Conservation (phyloP, 1,284 basidiomycete species). For the Cryptococcus deneoformans region DNA sequence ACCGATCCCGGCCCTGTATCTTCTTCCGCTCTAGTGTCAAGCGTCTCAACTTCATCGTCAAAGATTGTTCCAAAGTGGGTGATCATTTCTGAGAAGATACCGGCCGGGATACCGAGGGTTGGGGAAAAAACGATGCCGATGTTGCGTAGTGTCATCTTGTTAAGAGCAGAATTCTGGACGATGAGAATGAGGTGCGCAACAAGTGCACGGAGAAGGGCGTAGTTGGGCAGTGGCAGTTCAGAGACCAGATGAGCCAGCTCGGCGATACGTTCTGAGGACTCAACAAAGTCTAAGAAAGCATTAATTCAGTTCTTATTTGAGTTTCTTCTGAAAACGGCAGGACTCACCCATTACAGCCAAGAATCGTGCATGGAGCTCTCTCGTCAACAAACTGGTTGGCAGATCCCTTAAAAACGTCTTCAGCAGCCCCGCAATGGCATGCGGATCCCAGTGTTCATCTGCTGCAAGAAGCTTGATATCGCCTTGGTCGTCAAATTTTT, state of each 20-base stretch:
- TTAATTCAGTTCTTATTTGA: constrained; percentile 6
- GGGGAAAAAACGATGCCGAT: constrained; percentile 98
- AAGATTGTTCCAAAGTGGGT: constrained; percentile 87
- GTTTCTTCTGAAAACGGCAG: not conserved
- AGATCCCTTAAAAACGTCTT: constrained; percentile 88
- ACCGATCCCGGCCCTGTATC: not conserved
- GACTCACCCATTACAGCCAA: constrained; percentile 82
- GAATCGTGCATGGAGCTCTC: constrained; percentile 82
- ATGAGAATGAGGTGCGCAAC: constrained; percentile 96
- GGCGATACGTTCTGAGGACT: constrained; percentile 79
- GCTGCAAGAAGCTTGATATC: constrained; percentile 81
- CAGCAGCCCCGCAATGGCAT: constrained; percentile 88
- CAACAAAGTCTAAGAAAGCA: constrained; percentile 66
- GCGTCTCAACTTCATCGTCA: constrained; percentile 52
- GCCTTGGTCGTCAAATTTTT: constrained; percentile 92
- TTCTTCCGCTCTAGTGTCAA: not conserved
- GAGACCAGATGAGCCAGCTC: constrained; percentile 85
- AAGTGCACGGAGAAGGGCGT: constrained; percentile 85
- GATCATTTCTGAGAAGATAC: constrained; percentile 89
- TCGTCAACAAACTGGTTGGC: constrained; percentile 85
- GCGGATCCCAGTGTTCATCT: constrained; percentile 91
- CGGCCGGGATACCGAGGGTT: constrained; percentile 89
- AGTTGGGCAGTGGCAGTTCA: constrained; percentile 85
- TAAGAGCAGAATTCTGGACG: constrained; percentile 80
- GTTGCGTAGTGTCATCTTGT: constrained; percentile 99